A percentile compares a stretch with the other conserved stretches of the same genome.
These are phyloP conservation scores for Wickerhamiella infanticola DNA, from an alignment of 1,139 yeast species.

Conservation along the genomic window DNA sequence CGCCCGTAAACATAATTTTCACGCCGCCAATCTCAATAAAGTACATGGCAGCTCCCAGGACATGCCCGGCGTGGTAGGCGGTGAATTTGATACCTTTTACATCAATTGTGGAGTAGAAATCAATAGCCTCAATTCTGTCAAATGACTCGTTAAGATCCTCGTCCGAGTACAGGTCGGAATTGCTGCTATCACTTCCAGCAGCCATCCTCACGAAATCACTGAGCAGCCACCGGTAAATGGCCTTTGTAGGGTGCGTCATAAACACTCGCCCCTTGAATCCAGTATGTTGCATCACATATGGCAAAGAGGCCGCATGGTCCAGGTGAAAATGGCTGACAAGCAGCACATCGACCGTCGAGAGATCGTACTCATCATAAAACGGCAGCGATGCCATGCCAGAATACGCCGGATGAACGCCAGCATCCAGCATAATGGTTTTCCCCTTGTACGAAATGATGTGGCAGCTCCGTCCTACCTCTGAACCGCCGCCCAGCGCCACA, in stretches of 20 bases:
- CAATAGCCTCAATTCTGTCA: conserved; percentile 83
- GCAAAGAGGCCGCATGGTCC: conserved; percentile 95
- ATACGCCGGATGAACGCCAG: conserved; percentile 95
- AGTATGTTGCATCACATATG: conserved; percentile 96
- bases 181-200: conserved; percentile 17
- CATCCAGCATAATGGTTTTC: conserved; percentile 93
- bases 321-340: conserved; percentile 89
- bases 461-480: conserved; percentile 93
- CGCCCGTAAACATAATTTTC: conserved; percentile 84
- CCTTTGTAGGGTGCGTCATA: conserved; percentile 98
- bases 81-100: conserved; percentile 90
- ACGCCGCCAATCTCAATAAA: conserved; percentile 89
- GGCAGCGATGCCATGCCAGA: conserved; percentile 85
- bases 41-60: conserved; percentile 96
- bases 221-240: conserved; percentile 86
- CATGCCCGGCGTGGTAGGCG: conserved; percentile 98
- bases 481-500: conserved; percentile 98
- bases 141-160: conserved; percentile 81
- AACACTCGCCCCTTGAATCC: conserved; percentile 87
- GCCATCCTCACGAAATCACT: conserved; percentile 92
- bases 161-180: conserved; percentile 56
- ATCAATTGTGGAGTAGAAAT: conserved; percentile 89
- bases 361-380: conserved; percentile 85
- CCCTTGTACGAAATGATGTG: conserved; percentile 86
- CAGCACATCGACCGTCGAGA: conserved; percentile 71